Base-by-base conservation (phyloP, 495 filamentous ascomycete genomes). In the Penicillium paradoxum region DNA sequence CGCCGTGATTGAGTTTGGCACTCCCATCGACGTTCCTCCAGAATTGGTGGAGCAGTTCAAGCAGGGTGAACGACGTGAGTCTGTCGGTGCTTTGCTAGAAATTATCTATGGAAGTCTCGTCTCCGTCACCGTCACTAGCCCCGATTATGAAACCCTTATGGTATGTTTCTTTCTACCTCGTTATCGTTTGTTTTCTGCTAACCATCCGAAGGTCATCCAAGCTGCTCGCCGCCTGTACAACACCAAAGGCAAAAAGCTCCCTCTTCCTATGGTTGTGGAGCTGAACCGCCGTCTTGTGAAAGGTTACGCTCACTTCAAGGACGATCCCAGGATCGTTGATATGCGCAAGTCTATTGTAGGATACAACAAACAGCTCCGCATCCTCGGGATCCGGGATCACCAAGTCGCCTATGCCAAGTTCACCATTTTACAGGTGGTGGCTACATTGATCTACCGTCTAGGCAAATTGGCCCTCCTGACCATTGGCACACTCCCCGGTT, bases 131-230 rank as follows among this genome's bases (percentile, higher is more conserved):
- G 90, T 96, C 30, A 91, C 88, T 5, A 85, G 86, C 33, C 95
- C 95, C 1, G 91, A 99, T 68, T 97, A 96, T 65, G 95, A 97
- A 58, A 97, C 93, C 14, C 74, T 99, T 9, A 97, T 97, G 93
- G 87, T 91, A 66, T 36, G 78, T 22, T 8, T 53, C 34, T 9
- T 25, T 14, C 11, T 14, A 4, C n/a, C n/a, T 7, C 2, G n/a
- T 37, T n/a, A 6, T 14, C 37, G 19, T 27, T 38, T 27, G 24
- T 49, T 22, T 34, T 8, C 18, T 30, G 46, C 71, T 81, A 59
- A 83, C 38, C 14, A 38, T 50, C 40, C 13, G 42, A 36, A 87
- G 84, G 73, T 85, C 37, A 95, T 97, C 51, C 93, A 99, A 82
- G 95, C 93, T 37, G 93, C 89, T 13, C 82, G 93, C 56, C 83